Conservation (phyloP, 352 stramenopile species). For the Globisporangium polare region DNA sequence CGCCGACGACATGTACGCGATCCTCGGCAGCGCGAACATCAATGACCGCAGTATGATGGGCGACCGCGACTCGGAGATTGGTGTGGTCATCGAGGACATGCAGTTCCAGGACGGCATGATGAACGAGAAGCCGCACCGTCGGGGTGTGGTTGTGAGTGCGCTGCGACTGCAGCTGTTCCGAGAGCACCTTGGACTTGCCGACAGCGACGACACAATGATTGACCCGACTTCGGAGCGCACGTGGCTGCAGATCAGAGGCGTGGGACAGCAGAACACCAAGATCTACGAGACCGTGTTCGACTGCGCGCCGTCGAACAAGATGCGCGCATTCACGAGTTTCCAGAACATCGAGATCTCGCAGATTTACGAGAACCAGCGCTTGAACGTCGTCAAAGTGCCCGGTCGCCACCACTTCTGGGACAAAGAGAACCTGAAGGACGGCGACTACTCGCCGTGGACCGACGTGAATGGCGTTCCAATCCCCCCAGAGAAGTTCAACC, state of each 20-base stretch:
- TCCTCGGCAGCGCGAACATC: conserved; percentile 94
- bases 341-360: conserved; percentile 77
- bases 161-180: conserved; percentile 79
- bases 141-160: conserved; percentile 53
- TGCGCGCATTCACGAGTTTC: conserved; percentile 75
- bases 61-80: conserved; percentile 87
- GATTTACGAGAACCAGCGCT: conserved; percentile 85
- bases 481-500: conserved; percentile 64
- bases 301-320: conserved; percentile 76
- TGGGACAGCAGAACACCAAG: conserved; percentile 63
- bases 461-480: conserved; percentile 85
- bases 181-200: conserved; percentile 68
- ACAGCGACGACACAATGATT: conserved; percentile 48
- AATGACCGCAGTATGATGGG: conserved; percentile 94
- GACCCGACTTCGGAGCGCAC: conserved; percentile 61
- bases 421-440: conserved; percentile 70
- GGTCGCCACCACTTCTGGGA: conserved; percentile 70
- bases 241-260: conserved; percentile 56
- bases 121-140: conserved; percentile 67
- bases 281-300: conserved; percentile 84
- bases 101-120: conserved; percentile 74
- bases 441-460: conserved; percentile 81
- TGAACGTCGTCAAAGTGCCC: conserved; percentile 74
- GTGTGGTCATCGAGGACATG: conserved; percentile 79
- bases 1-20: conserved; percentile 85